These are phyloP conservation scores for Lonicera japonica DNA, from an alignment of 129 eudicot genomes.

Conservation along the genomic window DNA sequence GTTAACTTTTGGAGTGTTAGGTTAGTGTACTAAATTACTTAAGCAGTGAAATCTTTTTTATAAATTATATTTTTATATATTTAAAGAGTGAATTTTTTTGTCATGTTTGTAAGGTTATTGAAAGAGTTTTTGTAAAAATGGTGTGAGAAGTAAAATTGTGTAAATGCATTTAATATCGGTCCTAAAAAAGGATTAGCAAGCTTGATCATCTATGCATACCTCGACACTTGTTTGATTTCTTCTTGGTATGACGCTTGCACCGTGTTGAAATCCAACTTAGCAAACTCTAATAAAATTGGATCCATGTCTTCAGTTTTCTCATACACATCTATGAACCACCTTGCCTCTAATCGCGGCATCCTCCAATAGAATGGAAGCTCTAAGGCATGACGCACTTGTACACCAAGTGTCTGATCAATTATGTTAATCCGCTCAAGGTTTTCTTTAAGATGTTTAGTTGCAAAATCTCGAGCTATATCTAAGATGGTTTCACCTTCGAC, in stretches of 20 bases:
- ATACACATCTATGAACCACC: slow-evolving; percentile 24
- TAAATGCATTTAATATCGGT: no score
- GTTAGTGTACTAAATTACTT: no score
- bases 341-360: slow-evolving; percentile 22
- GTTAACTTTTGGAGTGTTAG: no score
- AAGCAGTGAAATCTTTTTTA: no score
- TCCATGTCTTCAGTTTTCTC: slow-evolving; percentile 4
- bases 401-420: not conserved
- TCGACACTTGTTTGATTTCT: slow-evolving; percentile 19
- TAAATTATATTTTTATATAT: no score
- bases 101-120: no score
- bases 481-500: slow-evolving; percentile 21
- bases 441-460: slow-evolving; percentile 17
- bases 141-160: no score
- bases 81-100: no score
- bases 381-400: slow-evolving; percentile 23
- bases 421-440: not conserved
- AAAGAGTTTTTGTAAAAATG: no score
- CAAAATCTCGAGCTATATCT: slow-evolving; percentile 27
- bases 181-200: no score
- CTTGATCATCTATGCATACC: slow-evolving; percentile 10
- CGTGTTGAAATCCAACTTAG: slow-evolving; percentile 33
- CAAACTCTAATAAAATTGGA: slow-evolving; percentile 13
- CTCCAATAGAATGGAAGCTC: slow-evolving; percentile 29
- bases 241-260: slow-evolving; percentile 24